Conservation (phyloP, 352 stramenopile species). For the Phytophthora podocarpi region DNA sequence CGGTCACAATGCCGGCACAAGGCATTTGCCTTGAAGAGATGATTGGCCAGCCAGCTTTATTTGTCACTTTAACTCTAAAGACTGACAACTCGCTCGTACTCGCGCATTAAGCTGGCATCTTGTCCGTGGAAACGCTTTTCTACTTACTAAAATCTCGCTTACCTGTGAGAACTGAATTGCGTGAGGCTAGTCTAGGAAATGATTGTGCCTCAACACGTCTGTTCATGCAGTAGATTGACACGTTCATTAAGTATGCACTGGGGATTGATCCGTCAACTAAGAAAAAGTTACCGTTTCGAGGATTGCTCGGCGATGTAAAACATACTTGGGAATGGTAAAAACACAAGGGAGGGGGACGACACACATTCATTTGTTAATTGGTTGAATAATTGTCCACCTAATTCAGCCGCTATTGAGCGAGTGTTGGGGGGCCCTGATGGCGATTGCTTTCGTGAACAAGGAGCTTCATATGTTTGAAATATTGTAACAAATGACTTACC, state of each 20-base stretch:
- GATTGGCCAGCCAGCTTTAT: neutral
- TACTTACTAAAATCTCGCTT: neutral
- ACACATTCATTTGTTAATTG: constrained; percentile 7
- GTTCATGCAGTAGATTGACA: constrained; percentile 1
- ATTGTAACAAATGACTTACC: constrained; percentile 1
- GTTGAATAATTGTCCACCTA: neutral
- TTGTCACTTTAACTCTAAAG: constrained; percentile 1
- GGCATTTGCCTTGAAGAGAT: neutral
- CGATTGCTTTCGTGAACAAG: no score
- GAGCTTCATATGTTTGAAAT: no score
- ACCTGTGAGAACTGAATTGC: neutral
- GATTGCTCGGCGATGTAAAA: neutral
- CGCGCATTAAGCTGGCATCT: neutral
- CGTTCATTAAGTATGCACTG: neutral
- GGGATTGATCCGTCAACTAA: neutral
- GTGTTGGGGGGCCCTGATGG: neutral
- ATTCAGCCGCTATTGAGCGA: neutral
- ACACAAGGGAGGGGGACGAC: no score
- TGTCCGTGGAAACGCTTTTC: neutral
- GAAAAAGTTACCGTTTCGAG: neutral
- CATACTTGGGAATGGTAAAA: neutral
- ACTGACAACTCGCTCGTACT: neutral
- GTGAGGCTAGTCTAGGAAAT: neutral
- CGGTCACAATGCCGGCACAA: neutral
- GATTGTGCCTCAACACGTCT: neutral